Evolutionary conservation across 1,139 yeast species (phyloP).

Genomic region (Magnusiomyces suaveolens): DNA sequence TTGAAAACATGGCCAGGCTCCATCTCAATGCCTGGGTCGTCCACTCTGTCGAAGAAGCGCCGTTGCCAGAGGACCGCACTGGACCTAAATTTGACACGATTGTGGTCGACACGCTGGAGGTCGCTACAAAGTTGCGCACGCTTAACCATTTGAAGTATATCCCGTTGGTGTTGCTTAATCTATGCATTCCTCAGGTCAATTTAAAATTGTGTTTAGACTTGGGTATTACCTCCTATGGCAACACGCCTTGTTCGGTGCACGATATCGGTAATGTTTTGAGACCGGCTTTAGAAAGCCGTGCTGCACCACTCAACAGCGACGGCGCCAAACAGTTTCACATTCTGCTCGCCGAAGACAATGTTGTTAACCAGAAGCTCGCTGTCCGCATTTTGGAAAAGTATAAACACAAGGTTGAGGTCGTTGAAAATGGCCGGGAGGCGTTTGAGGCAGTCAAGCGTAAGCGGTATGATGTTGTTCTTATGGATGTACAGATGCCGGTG

Average conservation of each 20-base stretch:
- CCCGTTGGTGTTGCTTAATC: slow-evolving; percentile 69
- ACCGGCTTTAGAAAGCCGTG: slow-evolving; percentile 75
- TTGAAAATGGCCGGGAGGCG: slow-evolving; percentile 78
- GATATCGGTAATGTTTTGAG: slow-evolving; percentile 75
- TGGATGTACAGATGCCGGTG: slow-evolving; percentile 94
- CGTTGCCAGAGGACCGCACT: slow-evolving; percentile 33
- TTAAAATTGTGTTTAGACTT: slow-evolving; percentile 74
- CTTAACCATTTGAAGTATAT: slow-evolving; percentile 70
- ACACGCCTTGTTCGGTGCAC: slow-evolving; percentile 72
- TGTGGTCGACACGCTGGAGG: slow-evolving; percentile 68
- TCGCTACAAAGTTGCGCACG: slow-evolving; percentile 58
- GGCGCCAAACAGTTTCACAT: slow-evolving; percentile 68
- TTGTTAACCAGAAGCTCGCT: slow-evolving; percentile 83
- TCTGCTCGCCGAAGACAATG: slow-evolving; percentile 75
- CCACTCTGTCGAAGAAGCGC: slow-evolving; percentile 35
- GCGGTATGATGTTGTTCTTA: slow-evolving; percentile 68
- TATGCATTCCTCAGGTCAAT: slow-evolving; percentile 67
- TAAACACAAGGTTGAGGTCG: slow-evolving; percentile 27
- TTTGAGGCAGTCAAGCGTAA: slow-evolving; percentile 60
- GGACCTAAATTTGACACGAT: slow-evolving; percentile 62
- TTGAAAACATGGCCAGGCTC: slow-evolving; percentile 39
- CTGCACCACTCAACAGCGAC: slow-evolving; percentile 71
- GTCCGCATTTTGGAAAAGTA: slow-evolving; percentile 28
- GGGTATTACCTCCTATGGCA: slow-evolving; percentile 82
- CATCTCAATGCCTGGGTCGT: slow-evolving; percentile 38